Conservation (phyloP, 2,329 filamentous ascomycete genomes). For the Allantophomopsis lycopodina region DNA sequence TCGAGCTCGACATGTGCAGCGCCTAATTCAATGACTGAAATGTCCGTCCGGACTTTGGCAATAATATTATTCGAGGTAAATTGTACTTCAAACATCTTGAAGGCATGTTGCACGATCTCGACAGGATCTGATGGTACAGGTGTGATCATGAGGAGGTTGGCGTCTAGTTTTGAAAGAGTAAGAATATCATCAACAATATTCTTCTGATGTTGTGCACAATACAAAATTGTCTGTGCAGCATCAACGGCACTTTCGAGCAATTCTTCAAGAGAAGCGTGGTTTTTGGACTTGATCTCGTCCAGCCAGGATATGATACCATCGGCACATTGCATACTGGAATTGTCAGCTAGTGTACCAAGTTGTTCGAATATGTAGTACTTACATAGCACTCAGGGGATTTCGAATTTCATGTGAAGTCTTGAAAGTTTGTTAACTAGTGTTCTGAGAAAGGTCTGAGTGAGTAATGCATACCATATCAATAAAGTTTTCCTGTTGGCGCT, state of each 20-base stretch:
- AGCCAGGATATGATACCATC: slow-evolving; percentile 47
- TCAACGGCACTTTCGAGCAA: slow-evolving; percentile 47
- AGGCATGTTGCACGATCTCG: slow-evolving; percentile 47
- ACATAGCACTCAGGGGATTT: slow-evolving; percentile 60
- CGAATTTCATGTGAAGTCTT: slow-evolving; percentile 63
- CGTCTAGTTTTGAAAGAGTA: slow-evolving; percentile 62
- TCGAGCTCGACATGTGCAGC: slow-evolving; percentile 56
- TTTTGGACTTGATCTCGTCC: slow-evolving; percentile 21
- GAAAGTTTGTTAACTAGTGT: slow-evolving; percentile 39
- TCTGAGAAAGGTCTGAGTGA: too few relatives aligned
- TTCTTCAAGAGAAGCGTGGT: slow-evolving; percentile 5
- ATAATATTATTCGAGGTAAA: slow-evolving; percentile 54
- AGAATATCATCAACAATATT: slow-evolving; percentile 60
- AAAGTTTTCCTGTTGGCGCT: slow-evolving; percentile 65
- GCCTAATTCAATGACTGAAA: slow-evolving; percentile 40
- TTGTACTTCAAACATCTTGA: slow-evolving; percentile 71
- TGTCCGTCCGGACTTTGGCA: slow-evolving; percentile 48
- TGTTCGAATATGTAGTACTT: slow-evolving; percentile 26
- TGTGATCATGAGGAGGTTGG: slow-evolving; percentile 56
- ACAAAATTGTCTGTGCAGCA: slow-evolving; percentile 64
- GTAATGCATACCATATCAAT: slow-evolving; percentile 48
- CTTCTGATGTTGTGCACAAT: slow-evolving; percentile 70
- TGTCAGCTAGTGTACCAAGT: not conserved
- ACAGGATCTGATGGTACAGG: slow-evolving; percentile 55
- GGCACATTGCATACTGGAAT: slow-evolving; percentile 44